Base-by-base conservation (phyloP, 1,284 basidiomycete species). In the Moesziomyces sp. region DNA sequence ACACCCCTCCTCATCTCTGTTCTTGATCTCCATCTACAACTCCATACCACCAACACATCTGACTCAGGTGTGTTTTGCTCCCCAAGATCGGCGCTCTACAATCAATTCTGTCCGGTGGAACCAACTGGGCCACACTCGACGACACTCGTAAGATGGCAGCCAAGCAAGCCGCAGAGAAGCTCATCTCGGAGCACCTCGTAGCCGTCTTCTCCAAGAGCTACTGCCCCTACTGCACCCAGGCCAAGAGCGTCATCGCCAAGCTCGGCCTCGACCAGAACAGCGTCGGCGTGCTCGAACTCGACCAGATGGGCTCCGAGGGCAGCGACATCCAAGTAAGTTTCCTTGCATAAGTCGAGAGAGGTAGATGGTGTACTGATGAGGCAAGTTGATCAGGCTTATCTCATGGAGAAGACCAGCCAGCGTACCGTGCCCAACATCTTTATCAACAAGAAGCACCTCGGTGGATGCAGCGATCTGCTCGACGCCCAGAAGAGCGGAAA, bases 381-480 rank as follows among this genome's bases (percentile, higher is more conserved):
- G 6, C 24, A n/a, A 10, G 14, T 40, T 10, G 11, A 13, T 16
- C 76, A 85, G 78, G 74, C 72, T 44, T 86, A 85, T 72, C 78
- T 86, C 30, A 71, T 63, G 23, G 74, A 83, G 18, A 85, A 85
- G 81, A 86, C 85, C 1, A 83, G 80, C 9, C 86, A 86, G 79
- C 59, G 83, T 4, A 86, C 85, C 3, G 86, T 86, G 8, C 86
- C 86, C 30, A 84, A 83, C 69, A 83, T 86, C 70, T 86, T 84
- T 59, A 85, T 86, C 71, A 80, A 80, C 49, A 76, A 83, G 43
- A 78, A 83, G 34, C 81, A 83, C 58, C 69, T 86, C 48, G 85
- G 85, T 48, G 85, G 85, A 42, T 78, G 76, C 63, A 71, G 73
- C 54, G 77, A 83, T 52, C 52, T 84, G 6, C 34, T 76, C 19